phyloP scores from a whole-genome alignment of 352 stramenopile genomes.

The Phytophthora idaei region DNA sequence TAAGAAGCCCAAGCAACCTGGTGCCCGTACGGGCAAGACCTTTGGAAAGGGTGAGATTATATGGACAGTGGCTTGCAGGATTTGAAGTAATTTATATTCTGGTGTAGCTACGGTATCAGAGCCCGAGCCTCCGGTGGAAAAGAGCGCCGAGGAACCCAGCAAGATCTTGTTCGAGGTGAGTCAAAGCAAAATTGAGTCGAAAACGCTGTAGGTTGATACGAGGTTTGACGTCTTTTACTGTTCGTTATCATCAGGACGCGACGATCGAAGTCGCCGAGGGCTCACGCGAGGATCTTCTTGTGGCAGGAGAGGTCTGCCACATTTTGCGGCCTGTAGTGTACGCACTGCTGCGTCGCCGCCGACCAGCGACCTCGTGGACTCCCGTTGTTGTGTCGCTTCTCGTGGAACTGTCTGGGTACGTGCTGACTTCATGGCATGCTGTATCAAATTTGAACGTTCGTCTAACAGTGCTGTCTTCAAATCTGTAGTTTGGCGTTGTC shows the following conservation, averaged over 20 bases:
- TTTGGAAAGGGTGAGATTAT: constrained; percentile 53
- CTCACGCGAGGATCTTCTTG: constrained; percentile 50
- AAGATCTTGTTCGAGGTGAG: constrained; percentile 65
- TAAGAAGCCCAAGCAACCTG: constrained; percentile 64
- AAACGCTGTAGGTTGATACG: background rate
- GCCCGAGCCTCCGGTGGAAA: constrained; percentile 28
- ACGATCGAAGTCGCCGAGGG: constrained; percentile 45
- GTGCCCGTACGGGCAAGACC: constrained; percentile 70
- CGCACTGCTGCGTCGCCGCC: constrained; percentile 65
- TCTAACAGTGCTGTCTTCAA: constrained; percentile 11
- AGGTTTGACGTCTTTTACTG: background rate
- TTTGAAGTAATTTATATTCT: background rate
- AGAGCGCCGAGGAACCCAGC: constrained; percentile 35
- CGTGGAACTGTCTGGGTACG: constrained; percentile 67
- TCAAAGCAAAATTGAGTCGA: background rate
- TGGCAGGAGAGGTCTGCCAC: constrained; percentile 77
- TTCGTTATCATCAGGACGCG: constrained; percentile 45
- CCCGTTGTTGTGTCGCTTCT: constrained; percentile 61
- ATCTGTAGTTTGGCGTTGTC: constrained; percentile 57
- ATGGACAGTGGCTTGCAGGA: background rate
- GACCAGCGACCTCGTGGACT: constrained; percentile 63
- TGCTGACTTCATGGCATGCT: background rate
- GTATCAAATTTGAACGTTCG: background rate
- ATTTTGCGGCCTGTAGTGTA: constrained; percentile 79
- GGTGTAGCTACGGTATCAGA: constrained; percentile 33